Conservation (phyloP, 1,284 basidiomycete species). For the Microbotryum lychnidis-dioicae region DNA sequence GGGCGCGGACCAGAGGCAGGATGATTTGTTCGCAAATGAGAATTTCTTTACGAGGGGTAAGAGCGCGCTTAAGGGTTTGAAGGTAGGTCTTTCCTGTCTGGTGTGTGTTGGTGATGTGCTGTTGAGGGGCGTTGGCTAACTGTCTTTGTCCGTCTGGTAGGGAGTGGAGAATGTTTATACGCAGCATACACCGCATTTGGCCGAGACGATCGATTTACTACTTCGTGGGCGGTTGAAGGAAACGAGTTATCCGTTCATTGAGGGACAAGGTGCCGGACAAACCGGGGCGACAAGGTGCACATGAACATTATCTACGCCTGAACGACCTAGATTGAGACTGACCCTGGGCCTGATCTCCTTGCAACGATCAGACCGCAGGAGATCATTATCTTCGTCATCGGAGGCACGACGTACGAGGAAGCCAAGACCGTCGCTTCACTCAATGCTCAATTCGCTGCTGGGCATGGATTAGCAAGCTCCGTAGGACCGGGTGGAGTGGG, state of each 20-base stretch:
- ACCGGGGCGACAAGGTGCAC: slow-evolving; percentile 35
- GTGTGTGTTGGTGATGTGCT: not conserved
- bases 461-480: slow-evolving; percentile 35
- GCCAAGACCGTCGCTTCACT: slow-evolving; percentile 70
- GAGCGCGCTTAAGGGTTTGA: slow-evolving; percentile 88
- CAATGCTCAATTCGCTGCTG: slow-evolving; percentile 61
- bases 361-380: slow-evolving; percentile 60
- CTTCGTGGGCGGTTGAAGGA: slow-evolving; percentile 81
- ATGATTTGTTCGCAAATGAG: slow-evolving; percentile 94
- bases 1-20: slow-evolving; percentile 91
- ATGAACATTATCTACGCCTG: not conserved
- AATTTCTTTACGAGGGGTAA: slow-evolving; percentile 90
- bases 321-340: too few species aligned
- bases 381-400: slow-evolving; percentile 88
- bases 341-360: too few species aligned
- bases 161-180: slow-evolving; percentile 99
- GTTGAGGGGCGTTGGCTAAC: not conserved
- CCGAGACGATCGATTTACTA: slow-evolving; percentile 82
- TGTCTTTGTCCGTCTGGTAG: slow-evolving; percentile 42
- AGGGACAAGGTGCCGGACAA: slow-evolving; percentile 51
- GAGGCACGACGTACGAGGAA: slow-evolving; percentile 90
- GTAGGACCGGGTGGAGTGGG: slow-evolving; percentile 38
- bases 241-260: slow-evolving; percentile 81
- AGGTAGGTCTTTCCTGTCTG: slow-evolving; percentile 48
- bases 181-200: slow-evolving; percentile 88